A percentile compares a stretch with the other conserved stretches of the same genome.
phyloP scores from a whole-genome alignment of 352 stramenopile genomes.

The Phytopythium aichiense region DNA sequence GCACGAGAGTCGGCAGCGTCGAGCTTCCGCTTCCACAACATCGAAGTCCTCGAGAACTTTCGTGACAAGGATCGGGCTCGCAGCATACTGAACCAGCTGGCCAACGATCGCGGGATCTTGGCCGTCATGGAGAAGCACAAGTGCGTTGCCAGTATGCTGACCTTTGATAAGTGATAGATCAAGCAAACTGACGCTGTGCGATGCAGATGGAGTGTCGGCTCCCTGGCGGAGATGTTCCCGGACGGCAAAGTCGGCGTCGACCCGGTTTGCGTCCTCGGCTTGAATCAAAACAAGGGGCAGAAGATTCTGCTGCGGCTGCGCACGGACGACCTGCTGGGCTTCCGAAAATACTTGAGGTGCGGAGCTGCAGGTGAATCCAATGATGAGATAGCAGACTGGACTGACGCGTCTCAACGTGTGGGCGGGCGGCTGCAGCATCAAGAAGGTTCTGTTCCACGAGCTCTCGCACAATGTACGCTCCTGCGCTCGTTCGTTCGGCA shows the following conservation, averaged over 20 bases:
- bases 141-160: constrained; percentile 19
- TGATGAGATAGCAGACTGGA: background rate
- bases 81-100: constrained; percentile 79
- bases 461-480: constrained; percentile 89
- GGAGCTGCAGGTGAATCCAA: constrained; percentile 3
- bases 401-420: constrained; percentile 1
- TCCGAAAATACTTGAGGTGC: constrained; percentile 84
- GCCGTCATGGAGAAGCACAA: constrained; percentile 89
- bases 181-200: background rate
- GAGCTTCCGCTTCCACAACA: constrained; percentile 65
- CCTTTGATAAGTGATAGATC: background rate
- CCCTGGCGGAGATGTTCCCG: constrained; percentile 86
- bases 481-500: too few species aligned
- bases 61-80: constrained; percentile 45
- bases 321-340: constrained; percentile 92
- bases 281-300: constrained; percentile 95
- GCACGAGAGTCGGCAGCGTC: constrained; percentile 34
- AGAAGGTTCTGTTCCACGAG: constrained; percentile 94
- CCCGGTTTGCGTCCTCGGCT: constrained; percentile 86
- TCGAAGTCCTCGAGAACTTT: constrained; percentile 63
- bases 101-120: constrained; percentile 85
- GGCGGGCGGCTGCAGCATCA: constrained; percentile 51
- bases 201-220: constrained; percentile 79
- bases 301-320: constrained; percentile 93
- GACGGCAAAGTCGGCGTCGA: constrained; percentile 89